phyloP scores from a whole-genome alignment of 805 yeast species.

The Candida endomychidarum region DNA sequence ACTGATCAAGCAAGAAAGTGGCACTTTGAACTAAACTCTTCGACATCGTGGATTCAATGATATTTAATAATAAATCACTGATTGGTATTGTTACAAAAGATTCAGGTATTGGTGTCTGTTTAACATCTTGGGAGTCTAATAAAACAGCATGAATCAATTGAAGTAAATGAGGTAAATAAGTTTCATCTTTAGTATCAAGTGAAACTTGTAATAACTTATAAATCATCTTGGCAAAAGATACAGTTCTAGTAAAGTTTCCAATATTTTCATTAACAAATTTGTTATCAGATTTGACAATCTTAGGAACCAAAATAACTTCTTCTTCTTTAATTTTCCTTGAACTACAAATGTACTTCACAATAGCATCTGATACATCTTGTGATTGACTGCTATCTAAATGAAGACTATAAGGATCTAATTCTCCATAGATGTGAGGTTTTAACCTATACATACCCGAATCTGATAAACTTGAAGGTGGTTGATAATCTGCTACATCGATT shows the following conservation, averaged over 20 bases:
- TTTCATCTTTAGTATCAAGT: constrained; percentile 50
- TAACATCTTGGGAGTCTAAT: constrained; percentile 38
- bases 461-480: constrained; percentile 57
- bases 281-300: constrained; percentile 28
- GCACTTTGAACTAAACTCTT: constrained; percentile 54
- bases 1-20: constrained; percentile 49
- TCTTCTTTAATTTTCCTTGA: constrained; percentile 35
- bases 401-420: constrained; percentile 63
- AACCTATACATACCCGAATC: constrained; percentile 68
- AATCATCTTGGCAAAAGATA: constrained; percentile 54
- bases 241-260: constrained; percentile 52
- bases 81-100: constrained; percentile 55
- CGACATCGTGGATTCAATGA: constrained; percentile 52
- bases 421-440: constrained; percentile 51
- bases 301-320: constrained; percentile 52
- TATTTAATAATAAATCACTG: constrained; percentile 52
- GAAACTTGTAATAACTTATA: constrained; percentile 58
- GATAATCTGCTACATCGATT: constrained; percentile 60
- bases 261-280: constrained; percentile 38
- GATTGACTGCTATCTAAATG: constrained; percentile 48
- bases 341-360: constrained; percentile 45
- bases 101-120: constrained; percentile 29
- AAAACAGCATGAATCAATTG: constrained; percentile 70
- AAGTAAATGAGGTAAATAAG: constrained; percentile 57
- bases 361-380: constrained; percentile 50